Evolutionary conservation across 2,329 filamentous ascomycete genomes (phyloP).

Genomic region (Pleoardoris graminearum): DNA sequence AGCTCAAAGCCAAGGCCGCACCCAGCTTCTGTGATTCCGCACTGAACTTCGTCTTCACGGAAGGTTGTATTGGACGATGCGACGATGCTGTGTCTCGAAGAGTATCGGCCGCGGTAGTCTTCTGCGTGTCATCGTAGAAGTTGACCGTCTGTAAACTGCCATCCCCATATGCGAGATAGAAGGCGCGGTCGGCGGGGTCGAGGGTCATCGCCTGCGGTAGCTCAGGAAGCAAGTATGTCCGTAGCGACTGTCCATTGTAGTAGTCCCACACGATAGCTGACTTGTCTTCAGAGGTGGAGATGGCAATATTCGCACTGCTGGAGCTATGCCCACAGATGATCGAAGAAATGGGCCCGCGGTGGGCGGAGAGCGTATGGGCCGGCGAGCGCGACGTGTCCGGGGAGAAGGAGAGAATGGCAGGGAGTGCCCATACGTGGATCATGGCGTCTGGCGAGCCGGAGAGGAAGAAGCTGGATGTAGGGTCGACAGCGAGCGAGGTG

Average conservation of each 20-base stretch:
- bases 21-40: slow-evolving; percentile 67
- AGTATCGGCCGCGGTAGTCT: slow-evolving; percentile 44
- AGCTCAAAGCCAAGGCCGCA: slow-evolving; percentile 66
- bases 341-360: slow-evolving; percentile 71
- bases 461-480: slow-evolving; percentile 72
- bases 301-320: slow-evolving; percentile 76
- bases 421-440: slow-evolving; percentile 87
- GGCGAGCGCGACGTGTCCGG: slow-evolving; percentile 64
- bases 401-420: slow-evolving; percentile 69
- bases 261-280: slow-evolving; percentile 95
- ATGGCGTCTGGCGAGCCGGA: slow-evolving; percentile 85
- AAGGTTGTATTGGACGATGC: slow-evolving; percentile 54
- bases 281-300: slow-evolving; percentile 83
- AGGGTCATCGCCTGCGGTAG: slow-evolving; percentile 72
- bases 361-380: slow-evolving; percentile 74
- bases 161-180: slow-evolving; percentile 80
- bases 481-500: slow-evolving; percentile 71
- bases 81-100: slow-evolving; percentile 59
- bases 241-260: slow-evolving; percentile 71
- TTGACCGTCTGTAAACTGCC: slow-evolving; percentile 80
- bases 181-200: slow-evolving; percentile 80
- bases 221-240: slow-evolving; percentile 80
- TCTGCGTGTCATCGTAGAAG: slow-evolving; percentile 61
- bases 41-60: slow-evolving; percentile 46
- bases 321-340: slow-evolving; percentile 67